Base-by-base conservation (phyloP, 371 early-diverging fungal genomes). In the Syncephalastrum racemosum region DNA sequence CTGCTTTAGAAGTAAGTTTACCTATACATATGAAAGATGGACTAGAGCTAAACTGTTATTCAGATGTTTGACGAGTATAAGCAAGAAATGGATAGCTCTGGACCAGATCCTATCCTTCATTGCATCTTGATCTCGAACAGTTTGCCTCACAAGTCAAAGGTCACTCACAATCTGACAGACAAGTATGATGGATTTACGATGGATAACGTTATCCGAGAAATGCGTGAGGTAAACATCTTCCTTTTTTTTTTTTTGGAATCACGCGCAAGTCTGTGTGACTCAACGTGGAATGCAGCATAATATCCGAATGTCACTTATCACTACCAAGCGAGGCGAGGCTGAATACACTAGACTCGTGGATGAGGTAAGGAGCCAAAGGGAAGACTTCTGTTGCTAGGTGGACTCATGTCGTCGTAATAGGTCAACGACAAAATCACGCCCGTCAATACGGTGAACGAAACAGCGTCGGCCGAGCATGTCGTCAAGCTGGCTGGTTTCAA, bases 401-500 rank as follows among this genome's bases (percentile, higher is more conserved):
- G 19, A 18, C 41, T 39, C 16, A 49, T 19, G 40, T 13, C 25
- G 13, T 50, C 4, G 20, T 25, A 47, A 4, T 40, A 77, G 75
- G 76, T 67, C 40, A 80, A 84, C 53, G 73, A 74, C 14, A 54
- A 61, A 15, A 66, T 62, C 14, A 70, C 71, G 4, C 75, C 75
- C 12, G 50, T 82, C 6, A 59, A 71, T 43, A 76, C 79, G 1
- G 68, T 72, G 14, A 42, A 54, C 10, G 73, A 80, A 31, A 75
- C 79, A 13, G 57, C 67, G 0, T 55, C 58, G 2, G 64, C 75
- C 3, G 49, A 48, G 6, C 82, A 84, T 57, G 51, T 71, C 41
- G 79, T 84, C 27, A 75, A 80, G 25, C 61, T 84, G 1, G 85
- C 85, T 16, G 85, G 85, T 18, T 74, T 84, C 51, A 80, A 79